Evolutionary conservation across 352 stramenopile species (phyloP), one percentile per base, ranked within the genome.

Genomic region (Phytophthora boehmeriae): DNA sequence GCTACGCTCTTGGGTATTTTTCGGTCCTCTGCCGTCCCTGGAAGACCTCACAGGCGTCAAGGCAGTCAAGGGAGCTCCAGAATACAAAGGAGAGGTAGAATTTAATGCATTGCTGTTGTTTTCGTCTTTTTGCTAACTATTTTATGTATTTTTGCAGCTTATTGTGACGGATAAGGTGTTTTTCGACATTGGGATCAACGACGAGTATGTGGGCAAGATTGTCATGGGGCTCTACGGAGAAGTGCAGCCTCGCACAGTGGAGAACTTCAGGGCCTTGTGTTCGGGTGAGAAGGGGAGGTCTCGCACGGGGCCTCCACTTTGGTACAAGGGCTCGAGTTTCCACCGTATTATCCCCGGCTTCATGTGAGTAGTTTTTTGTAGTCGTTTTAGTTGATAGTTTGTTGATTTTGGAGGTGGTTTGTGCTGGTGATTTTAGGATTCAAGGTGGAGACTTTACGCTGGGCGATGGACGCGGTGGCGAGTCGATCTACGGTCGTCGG

Each of bases 341-440:
- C 97, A 99, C 80, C 87, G 97, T 41, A 97, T 99, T 38, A 99
- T 99, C 69, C 96, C 91, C 2, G 83, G 94, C 39, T 97, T 97
- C 73, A 97, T 96, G 92, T 94, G 80, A 28, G 85, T 5, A 54
- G 80, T 61, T 43, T n/a, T 3, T 39, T 19, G 30, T 11, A 39
- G 10, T 35, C 11, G 9, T 34, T 28, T 42, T 9, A 46, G 13
- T 32, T 36, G 28, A 2, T 14, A 5, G n/a, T 38, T 23, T 50
- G 35, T 8, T 50, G 20, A 17, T 32, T 38, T 34, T 50, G 30
- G 36, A 28, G 10, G 30, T 48, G 25, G 44, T n/a, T 36, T 20
- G 32, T 47, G 6, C 17, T 19, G 43, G 16, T 55, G 22, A 8
- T 35, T n/a, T n/a, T 53, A 92, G 80, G 83, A 93, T 93, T 51